Evolutionary conservation across 257 asterid genomes (phyloP), one percentile per base, ranked within the genome.

Genomic region (Solanum pimpinellifolium): DNA sequence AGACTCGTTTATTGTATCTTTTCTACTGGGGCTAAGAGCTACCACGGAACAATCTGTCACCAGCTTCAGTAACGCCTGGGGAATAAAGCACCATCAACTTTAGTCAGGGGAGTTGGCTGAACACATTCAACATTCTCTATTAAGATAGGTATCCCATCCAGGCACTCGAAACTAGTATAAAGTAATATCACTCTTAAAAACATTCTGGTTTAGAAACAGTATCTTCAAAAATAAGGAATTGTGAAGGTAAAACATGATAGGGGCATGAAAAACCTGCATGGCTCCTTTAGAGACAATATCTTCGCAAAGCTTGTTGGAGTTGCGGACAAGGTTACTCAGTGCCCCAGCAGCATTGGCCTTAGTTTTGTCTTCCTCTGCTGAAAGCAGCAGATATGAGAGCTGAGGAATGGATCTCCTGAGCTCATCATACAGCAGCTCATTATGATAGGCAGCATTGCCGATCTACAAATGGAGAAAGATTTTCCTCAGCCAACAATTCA

Each of bases 281-380:
- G 98, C 99, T 92, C 99, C 99, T 88, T 92, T 91, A 70, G 99
- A 92, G 88, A 97, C 93, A 49, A 97, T 96, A 90, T 97, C 99
- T 87, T 92, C 98, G 70, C 99, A 96, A 62, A 97, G 99, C 88
- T 91, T 96, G 92, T 90, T 93, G 88, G 99, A 97, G 92, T 97
- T 96, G 84, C 98, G 98, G 59, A 97, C 99, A 10, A 97, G 96
- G 89, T 97, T 96, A 88, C 99, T 97, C 74, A 97, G 94, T 87
- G 99, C 99, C 87, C 99, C 99, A 4, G 99, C 99, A 84, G 99
- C 99, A 87, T 97, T 97, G 85, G 98, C 98, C 91, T 96, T 97
- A 23, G 99, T 97, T 92, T 97, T 97, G 89, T 97, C 98, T 91
- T 97, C 99, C 92, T 93, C 99, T 27, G 93, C 91, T 11, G 98